Evolutionary conservation across 495 filamentous ascomycete genomes (phyloP).

Genomic region (Opeltia flavorubescens): DNA sequence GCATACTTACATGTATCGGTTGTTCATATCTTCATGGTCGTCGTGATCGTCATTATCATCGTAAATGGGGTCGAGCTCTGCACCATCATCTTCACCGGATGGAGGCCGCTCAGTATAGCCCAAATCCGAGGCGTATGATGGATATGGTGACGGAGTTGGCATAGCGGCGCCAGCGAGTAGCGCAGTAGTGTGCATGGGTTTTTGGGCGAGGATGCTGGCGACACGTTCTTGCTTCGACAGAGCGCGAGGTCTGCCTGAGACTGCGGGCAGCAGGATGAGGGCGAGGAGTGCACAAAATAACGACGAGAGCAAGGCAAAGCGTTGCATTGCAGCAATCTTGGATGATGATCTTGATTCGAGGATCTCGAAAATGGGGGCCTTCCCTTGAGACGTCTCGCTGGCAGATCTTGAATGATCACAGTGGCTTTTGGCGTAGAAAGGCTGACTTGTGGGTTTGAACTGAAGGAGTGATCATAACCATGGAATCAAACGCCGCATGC

Average conservation of each 20-base stretch:
- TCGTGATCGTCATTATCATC: neutral
- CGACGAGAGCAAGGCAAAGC: neutral
- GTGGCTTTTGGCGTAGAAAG: too few species aligned
- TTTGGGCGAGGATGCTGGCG: constrained; percentile 6
- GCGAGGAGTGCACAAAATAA: neutral
- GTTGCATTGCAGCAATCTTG: neutral
- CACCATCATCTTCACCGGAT: neutral
- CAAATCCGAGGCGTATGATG: neutral
- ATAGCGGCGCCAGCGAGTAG: constrained; percentile 13
- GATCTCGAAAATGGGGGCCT: neutral
- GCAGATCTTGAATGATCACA: too few species aligned
- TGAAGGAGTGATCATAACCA: too few species aligned
- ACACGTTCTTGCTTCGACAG: constrained; percentile 3
- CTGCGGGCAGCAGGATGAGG: neutral
- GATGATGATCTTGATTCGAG: neutral
- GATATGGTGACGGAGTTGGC: neutral
- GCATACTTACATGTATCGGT: neutral
- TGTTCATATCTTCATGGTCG: too few species aligned
- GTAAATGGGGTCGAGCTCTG: neutral
- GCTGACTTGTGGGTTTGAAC: too few species aligned
- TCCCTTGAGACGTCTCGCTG: too few species aligned
- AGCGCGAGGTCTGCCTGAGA: neutral
- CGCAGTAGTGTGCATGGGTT: constrained; percentile 12
- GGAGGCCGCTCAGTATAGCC: neutral
- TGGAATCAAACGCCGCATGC: too few species aligned